Percentiles rank a stretch among this genome's conserved stretches.
Evolutionary conservation across 345 rosid genomes (phyloP).

Genomic region (Boechera divaricarpa): DNA sequence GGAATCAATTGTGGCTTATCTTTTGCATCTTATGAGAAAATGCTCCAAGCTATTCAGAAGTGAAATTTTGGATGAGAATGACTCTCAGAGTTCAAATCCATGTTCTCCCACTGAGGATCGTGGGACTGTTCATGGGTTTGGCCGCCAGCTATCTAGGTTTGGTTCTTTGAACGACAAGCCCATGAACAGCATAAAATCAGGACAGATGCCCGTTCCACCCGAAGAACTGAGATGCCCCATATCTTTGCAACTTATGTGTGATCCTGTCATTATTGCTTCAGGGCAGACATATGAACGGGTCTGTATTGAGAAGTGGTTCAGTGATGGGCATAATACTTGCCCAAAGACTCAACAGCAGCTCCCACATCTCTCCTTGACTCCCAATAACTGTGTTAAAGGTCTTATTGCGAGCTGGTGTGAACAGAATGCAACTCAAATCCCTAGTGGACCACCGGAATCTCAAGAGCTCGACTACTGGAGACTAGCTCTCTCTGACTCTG

Average conservation of each 20-base stretch:
- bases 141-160: conserved; percentile 82
- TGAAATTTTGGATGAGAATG: conserved; percentile 83
- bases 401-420: conserved; percentile 97
- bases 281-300: conserved; percentile 97
- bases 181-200: conserved; percentile 59
- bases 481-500: conserved; percentile 71
- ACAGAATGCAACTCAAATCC: conserved; percentile 76
- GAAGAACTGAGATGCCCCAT: conserved; percentile 98
- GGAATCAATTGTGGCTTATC: conserved; percentile 94
- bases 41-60: conserved; percentile 91
- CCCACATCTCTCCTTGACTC: conserved; percentile 81
- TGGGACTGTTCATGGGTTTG: conserved; percentile 61
- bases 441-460: conserved; percentile 81
- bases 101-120: conserved; percentile 86
- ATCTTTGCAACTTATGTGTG: conserved; percentile 95
- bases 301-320: conserved; percentile 97
- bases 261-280: conserved; percentile 96
- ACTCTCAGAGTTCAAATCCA: conserved; percentile 89
- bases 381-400: conserved; percentile 99
- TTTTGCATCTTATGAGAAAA: conserved; percentile 91
- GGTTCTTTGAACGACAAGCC: conserved; percentile 75
- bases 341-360: conserved; percentile 96
- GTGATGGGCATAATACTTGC: conserved; percentile 89
- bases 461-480: conserved; percentile 92
- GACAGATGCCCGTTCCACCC: conserved; percentile 78